phyloP scores from a whole-genome alignment of 208 protist genomes.

The Acanthamoeba lenticulata region DNA sequence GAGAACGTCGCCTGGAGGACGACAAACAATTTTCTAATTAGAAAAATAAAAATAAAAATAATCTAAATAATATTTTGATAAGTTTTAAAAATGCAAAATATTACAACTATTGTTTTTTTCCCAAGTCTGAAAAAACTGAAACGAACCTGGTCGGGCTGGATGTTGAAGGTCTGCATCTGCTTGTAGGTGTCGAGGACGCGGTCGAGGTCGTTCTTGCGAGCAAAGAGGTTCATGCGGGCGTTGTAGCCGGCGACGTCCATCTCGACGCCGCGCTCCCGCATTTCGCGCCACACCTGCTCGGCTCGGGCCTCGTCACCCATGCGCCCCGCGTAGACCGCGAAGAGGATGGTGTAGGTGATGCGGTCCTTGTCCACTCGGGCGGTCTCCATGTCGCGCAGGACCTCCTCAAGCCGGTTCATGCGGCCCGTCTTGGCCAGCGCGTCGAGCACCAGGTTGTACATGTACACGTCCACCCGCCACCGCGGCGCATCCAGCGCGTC shows the following conservation, averaged over 20 bases:
- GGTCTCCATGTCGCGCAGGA: background rate
- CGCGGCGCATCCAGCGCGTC: background rate
- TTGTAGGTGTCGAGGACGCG: conserved; percentile 19
- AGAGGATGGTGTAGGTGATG: conserved; percentile 20
- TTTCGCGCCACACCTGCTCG: background rate
- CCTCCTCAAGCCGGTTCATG: background rate
- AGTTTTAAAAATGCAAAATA: too few relatives aligned
- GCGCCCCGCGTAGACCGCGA: background rate
- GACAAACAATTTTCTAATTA: background rate
- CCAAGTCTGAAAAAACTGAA: background rate
- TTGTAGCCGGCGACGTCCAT: conserved; percentile 40
- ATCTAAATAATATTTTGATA: background rate
- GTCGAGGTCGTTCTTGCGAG: background rate
- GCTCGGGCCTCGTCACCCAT: background rate
- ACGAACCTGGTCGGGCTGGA: background rate
- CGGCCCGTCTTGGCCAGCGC: background rate
- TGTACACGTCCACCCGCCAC: background rate
- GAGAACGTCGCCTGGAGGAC: background rate
- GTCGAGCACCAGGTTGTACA: conserved; percentile 32
- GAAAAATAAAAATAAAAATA: background rate
- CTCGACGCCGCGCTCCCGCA: background rate
- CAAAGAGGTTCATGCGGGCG: conserved; percentile 3
- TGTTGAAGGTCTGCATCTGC: background rate
- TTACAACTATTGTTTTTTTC: too few relatives aligned
- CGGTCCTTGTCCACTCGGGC: background rate